A percentile compares a stretch with the other conserved stretches of the same genome.
Evolutionary conservation across 2,329 filamentous ascomycete species (phyloP).

Genomic region (Pseudogymnoascus sp.): DNA sequence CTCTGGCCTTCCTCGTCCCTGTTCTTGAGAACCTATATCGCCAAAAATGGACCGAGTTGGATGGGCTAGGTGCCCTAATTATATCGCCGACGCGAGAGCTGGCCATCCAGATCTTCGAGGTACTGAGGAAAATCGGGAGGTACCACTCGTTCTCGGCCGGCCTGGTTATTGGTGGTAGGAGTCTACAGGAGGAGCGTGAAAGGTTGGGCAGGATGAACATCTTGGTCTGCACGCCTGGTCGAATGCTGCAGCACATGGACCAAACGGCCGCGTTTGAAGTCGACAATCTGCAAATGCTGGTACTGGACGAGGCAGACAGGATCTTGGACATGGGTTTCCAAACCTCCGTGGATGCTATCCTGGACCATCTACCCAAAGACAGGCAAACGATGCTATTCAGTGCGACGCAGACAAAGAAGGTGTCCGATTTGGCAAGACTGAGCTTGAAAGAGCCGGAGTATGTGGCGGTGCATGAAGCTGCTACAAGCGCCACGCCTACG

Average conservation of each 20-base stretch:
- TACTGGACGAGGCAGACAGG: slow-evolving; percentile 91
- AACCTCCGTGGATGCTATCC: slow-evolving; percentile 78
- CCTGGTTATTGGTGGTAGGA: slow-evolving; percentile 89
- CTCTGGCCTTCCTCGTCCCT: slow-evolving; percentile 83
- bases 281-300: slow-evolving; percentile 84
- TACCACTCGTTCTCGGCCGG: slow-evolving; percentile 89
- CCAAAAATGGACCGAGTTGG: slow-evolving; percentile 79
- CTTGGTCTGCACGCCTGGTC: slow-evolving; percentile 86
- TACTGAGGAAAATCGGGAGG: slow-evolving; percentile 80
- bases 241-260: slow-evolving; percentile 92
- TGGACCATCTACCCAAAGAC: slow-evolving; percentile 80
- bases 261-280: slow-evolving; percentile 87
- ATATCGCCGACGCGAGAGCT: slow-evolving; percentile 92
- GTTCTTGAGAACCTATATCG: slow-evolving; percentile 90
- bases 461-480: slow-evolving; percentile 83
- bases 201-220: slow-evolving; percentile 91
- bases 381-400: slow-evolving; percentile 93
- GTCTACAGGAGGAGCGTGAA: slow-evolving; percentile 77
- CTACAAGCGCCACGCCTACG: slow-evolving; percentile 70
- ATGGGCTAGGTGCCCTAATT: slow-evolving; percentile 87
- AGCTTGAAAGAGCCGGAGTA: slow-evolving; percentile 91
- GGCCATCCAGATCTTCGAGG: slow-evolving; percentile 94
- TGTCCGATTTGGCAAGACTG: slow-evolving; percentile 83
- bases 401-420: slow-evolving; percentile 90
- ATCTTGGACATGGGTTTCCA: slow-evolving; percentile 99